Percentiles rank a stretch among this genome's conserved stretches.
Evolutionary conservation across 2,329 filamentous ascomycete species (phyloP).

Genomic region (Ceratocystis diversiconidia): DNA sequence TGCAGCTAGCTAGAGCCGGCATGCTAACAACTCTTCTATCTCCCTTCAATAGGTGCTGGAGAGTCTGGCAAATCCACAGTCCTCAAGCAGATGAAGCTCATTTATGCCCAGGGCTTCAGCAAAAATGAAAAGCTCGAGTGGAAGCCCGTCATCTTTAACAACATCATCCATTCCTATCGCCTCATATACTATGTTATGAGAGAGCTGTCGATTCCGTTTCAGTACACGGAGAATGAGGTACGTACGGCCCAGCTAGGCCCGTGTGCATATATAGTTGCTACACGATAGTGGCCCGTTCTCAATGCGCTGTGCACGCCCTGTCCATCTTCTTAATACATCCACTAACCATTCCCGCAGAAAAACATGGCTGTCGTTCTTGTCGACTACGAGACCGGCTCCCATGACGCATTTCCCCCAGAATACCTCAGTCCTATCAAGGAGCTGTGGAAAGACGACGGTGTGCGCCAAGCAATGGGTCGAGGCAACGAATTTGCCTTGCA

Average conservation of each 20-base stretch:
- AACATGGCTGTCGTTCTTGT: conserved; percentile 63
- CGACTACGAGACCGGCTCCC: conserved; percentile 68
- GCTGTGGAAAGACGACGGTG: conserved; percentile 71
- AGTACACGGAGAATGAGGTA: conserved; percentile 66
- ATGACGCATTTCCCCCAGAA: conserved; percentile 64
- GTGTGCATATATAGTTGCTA: background rate
- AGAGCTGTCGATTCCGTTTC: conserved; percentile 66
- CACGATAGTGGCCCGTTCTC: background rate
- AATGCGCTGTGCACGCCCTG: background rate
- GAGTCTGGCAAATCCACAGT: conserved; percentile 88
- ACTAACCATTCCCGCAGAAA: conserved; percentile 40
- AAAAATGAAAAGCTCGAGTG: conserved; percentile 83
- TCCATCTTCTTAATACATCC: background rate
- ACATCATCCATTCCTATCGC: conserved; percentile 83
- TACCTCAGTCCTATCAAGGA: conserved; percentile 69
- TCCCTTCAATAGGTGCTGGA: conserved; percentile 55
- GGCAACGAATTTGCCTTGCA: conserved; percentile 95
- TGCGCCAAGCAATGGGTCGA: conserved; percentile 76
- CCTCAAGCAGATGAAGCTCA: conserved; percentile 97
- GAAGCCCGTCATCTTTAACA: conserved; percentile 90
- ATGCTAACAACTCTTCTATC: conserved; percentile 16
- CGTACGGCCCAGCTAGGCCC: background rate
- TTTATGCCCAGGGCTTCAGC: conserved; percentile 84
- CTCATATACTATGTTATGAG: conserved; percentile 84
- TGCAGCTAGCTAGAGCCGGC: conserved; percentile 22